Conservation (phyloP, 495 filamentous ascomycete genomes). For the Hypoxylon cercidicola region DNA sequence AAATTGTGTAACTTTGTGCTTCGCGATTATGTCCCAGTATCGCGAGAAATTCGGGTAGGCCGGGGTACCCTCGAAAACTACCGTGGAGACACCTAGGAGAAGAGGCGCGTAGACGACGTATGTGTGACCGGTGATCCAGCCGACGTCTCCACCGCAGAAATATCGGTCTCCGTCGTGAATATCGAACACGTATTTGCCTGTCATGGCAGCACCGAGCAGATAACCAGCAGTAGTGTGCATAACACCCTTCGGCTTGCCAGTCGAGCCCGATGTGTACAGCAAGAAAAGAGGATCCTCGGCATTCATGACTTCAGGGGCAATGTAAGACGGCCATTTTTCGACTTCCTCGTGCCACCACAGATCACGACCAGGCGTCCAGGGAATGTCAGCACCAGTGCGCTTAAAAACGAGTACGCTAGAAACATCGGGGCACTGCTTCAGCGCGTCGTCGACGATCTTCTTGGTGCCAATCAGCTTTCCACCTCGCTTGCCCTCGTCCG, state of each 20-base stretch:
- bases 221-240: conserved; percentile 98
- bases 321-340: conserved; percentile 92
- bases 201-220: conserved; percentile 88
- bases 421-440: conserved; percentile 96
- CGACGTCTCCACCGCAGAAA: conserved; percentile 98
- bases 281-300: conserved; percentile 97
- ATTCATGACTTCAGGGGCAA: conserved; percentile 85
- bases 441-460: conserved; percentile 98
- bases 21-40: conserved; percentile 98
- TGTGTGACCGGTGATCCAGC: conserved; percentile 99
- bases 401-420: conserved; percentile 88
- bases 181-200: conserved; percentile 98
- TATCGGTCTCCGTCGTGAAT: conserved; percentile 92
- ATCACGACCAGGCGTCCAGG: conserved; percentile 89
- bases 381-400: conserved; percentile 93
- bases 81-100: conserved; percentile 89
- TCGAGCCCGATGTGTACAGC: conserved; percentile 97
- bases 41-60: conserved; percentile 97
- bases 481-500: conserved; percentile 96
- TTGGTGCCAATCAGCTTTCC: conserved; percentile 98
- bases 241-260: conserved; percentile 98
- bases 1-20: conserved; percentile 96
- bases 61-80: conserved; percentile 99
- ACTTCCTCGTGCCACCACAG: conserved; percentile 99
- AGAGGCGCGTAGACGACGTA: conserved; percentile 98